Evolutionary conservation across 2,329 filamentous ascomycete species (phyloP).

Genomic region (Fusarium albosuccineum): DNA sequence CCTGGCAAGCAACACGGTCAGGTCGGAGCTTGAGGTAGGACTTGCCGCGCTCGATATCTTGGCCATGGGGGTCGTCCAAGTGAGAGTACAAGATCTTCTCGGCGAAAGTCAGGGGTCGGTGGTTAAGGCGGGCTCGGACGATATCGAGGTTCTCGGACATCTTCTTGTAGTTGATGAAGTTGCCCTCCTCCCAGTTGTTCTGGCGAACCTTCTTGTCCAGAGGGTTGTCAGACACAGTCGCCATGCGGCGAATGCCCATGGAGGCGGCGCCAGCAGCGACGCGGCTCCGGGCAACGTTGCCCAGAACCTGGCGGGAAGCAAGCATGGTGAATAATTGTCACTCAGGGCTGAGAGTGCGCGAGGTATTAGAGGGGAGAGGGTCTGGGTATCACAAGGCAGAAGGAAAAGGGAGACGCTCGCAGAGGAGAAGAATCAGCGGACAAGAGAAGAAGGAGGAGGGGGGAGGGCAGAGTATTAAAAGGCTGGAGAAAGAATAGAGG

Average conservation of each 20-base stretch:
- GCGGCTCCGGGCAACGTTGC: constrained; percentile 72
- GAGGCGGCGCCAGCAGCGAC: constrained; percentile 67
- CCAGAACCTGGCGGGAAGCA: constrained; percentile 78
- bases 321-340: constrained; percentile 67
- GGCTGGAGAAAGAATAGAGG: constrained; percentile 39
- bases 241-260: constrained; percentile 78
- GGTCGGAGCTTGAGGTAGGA: constrained; percentile 98
- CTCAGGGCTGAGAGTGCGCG: constrained; percentile 29
- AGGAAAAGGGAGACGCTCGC: constrained; percentile 43
- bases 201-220: constrained; percentile 96
- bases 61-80: constrained; percentile 94
- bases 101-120: constrained; percentile 88
- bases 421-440: constrained; percentile 29
- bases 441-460: constrained; percentile 17
- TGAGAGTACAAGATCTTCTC: constrained; percentile 99
- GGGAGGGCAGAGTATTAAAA: constrained; percentile 48
- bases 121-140: constrained; percentile 88
- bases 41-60: constrained; percentile 95
- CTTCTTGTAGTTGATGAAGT: constrained; percentile 99
- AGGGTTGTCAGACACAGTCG: constrained; percentile 86
- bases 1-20: constrained; percentile 98
- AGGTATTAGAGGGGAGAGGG: constrained; percentile 41
- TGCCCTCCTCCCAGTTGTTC: constrained; percentile 95
- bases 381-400: constrained; percentile 44
- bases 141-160: constrained; percentile 97